Evolutionary conservation across 495 filamentous ascomycete genomes (phyloP), one percentile per base, ranked within the genome.

Genomic region (Penicillium ucsense): DNA sequence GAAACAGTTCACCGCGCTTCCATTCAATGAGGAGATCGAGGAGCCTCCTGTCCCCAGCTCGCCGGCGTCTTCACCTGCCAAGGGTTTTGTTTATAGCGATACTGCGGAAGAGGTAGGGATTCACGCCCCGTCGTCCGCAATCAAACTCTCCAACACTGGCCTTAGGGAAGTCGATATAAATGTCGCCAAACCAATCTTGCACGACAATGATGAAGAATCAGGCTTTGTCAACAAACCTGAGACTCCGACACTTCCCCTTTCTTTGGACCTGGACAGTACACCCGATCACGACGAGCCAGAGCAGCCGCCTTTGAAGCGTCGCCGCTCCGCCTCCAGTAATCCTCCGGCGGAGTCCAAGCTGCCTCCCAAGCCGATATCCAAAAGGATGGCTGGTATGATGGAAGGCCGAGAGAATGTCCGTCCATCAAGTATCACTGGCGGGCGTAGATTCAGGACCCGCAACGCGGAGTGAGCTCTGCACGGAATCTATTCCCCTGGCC

Each of bases 331-430:
- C 43, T 58, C 66, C 29, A 59, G 8, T 40, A 45, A 53, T 27
- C 52, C 38, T 10, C 39, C 50, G 3, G 39, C 38, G 5, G 73
- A 72, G 3, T 67, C 60, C 34, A 68, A 74, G 44, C 63, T 71
- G 0, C 65, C 68, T 4, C 56, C 68, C 35, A 74, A 72, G 52
- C 59, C 66, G 54, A 53, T 69, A 2, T 74, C 68, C 52, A 78
- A 74, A 57, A 58, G 52, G 37, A 64, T 68, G 62, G 54, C 43
- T 40, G 64, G 38, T 49, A 73, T 62, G 65, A 65, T 46, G 59
- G 81, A 82, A 38, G 83, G 80, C 6, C 65, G 76, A 28, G 82
- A 85, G 59, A 86, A 86, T 53, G 50, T 78, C 36, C 76, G 75
- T 6, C 72, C 65, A 3, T 59, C 71, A 35, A 64, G 60, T 29